Percentiles rank a stretch among this genome's conserved stretches.
These are phyloP conservation scores for Fusarium longipes DNA, from an alignment of 2,329 filamentous ascomycete species.

Conservation along the genomic window DNA sequence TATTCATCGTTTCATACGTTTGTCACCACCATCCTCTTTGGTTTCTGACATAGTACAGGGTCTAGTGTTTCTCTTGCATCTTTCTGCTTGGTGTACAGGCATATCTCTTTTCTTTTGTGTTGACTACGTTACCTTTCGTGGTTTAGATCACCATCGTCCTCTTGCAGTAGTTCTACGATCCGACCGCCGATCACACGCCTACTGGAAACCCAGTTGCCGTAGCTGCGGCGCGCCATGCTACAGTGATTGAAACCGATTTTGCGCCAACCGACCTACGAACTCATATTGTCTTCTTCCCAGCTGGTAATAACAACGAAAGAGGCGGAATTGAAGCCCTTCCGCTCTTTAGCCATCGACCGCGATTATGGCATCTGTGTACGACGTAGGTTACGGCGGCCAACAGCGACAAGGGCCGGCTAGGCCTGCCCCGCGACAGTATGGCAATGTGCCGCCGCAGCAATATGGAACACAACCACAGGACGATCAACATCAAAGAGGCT, in stretches of 20 bases:
- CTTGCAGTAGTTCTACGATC: slow-evolving; percentile 32
- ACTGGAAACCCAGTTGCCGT: slow-evolving; percentile 37
- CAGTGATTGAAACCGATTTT: slow-evolving; percentile 38
- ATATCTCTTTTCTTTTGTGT: slow-evolving; percentile 2
- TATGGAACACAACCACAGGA: slow-evolving; percentile 56
- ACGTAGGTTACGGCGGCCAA: slow-evolving; percentile 57
- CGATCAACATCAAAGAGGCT: slow-evolving; percentile 59
- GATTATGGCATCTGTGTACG: slow-evolving; percentile 61
- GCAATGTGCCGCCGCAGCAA: slow-evolving; percentile 50
- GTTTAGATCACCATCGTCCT: slow-evolving; percentile 18
- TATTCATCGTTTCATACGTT: slow-evolving; percentile 10
- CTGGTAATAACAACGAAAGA: slow-evolving; percentile 10
- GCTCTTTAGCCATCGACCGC: slow-evolving; percentile 4
- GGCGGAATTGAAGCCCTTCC: not conserved
- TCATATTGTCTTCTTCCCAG: slow-evolving; percentile 1
- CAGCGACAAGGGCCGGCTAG: slow-evolving; percentile 59
- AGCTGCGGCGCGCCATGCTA: slow-evolving; percentile 46
- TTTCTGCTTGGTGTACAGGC: not conserved
- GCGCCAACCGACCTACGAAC: slow-evolving; percentile 23
- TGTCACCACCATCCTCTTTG: slow-evolving; percentile 6
- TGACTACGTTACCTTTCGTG: not conserved
- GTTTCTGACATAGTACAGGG: slow-evolving; percentile 7
- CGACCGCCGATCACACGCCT: slow-evolving; percentile 39
- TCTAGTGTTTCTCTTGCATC: slow-evolving; percentile 5
- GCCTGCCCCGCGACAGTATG: slow-evolving; percentile 53